Conservation (phyloP, 768 basidiomycete species). For the Chiua virens region DNA sequence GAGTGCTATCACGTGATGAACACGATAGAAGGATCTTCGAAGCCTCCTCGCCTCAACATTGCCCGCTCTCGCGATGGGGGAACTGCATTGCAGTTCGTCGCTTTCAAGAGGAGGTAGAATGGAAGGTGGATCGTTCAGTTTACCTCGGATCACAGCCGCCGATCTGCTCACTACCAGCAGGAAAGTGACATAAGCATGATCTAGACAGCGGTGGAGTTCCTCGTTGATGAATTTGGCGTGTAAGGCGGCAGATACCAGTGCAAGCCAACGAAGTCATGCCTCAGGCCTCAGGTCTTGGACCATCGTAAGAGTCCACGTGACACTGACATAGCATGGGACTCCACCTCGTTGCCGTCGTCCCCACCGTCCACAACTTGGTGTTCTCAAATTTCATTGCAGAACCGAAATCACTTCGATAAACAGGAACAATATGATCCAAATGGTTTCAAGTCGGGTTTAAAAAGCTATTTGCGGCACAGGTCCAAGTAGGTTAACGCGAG, state of each 20-base stretch:
- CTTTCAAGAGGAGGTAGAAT: background rate
- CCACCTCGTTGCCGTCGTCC: background rate
- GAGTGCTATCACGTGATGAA: too few relatives aligned
- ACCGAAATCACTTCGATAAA: background rate
- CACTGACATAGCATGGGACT: background rate
- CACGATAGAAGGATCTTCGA: too few relatives aligned
- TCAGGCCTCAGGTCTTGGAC: too few relatives aligned
- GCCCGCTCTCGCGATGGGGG: background rate
- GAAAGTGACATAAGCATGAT: background rate
- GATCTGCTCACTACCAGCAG: background rate
- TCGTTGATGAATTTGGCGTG: slow-evolving; percentile 12
- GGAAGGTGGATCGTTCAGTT: slow-evolving; percentile 4
- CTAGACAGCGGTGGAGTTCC: slow-evolving; percentile 1
- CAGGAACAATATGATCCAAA: background rate
- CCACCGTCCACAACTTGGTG: background rate
- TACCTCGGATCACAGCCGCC: slow-evolving; percentile 2
- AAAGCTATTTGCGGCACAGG: background rate
- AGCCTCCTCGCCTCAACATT: too few relatives aligned
- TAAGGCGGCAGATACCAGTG: slow-evolving; percentile 3
- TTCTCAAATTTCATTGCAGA: background rate
- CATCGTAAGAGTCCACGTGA: too few relatives aligned
- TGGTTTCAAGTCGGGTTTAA: background rate
- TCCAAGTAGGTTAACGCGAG: background rate
- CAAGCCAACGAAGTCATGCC: background rate
- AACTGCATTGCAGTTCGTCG: background rate